Conservation (phyloP, 768 basidiomycete species). For the Termitomyces sp. region DNA sequence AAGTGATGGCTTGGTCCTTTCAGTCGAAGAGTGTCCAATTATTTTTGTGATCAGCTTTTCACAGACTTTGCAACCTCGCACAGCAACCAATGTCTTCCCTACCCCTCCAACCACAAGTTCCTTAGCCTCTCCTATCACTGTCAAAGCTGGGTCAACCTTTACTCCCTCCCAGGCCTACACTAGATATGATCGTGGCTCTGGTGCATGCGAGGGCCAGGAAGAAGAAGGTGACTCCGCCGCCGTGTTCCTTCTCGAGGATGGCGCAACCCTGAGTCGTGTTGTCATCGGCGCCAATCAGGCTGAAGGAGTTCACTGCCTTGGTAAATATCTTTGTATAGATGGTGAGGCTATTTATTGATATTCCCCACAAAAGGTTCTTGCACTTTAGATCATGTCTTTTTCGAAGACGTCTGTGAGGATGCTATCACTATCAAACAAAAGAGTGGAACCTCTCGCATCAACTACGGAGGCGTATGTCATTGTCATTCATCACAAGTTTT, state of each 20-base stretch:
- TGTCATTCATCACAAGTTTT: background rate
- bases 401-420: slow-evolving; percentile 22
- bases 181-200: slow-evolving; percentile 33
- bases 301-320: slow-evolving; percentile 35
- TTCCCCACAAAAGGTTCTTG: slow-evolving; percentile 12
- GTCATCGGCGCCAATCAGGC: slow-evolving; percentile 35
- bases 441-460: slow-evolving; percentile 29
- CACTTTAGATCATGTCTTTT: slow-evolving; percentile 18
- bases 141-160: slow-evolving; percentile 28
- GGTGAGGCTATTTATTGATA: slow-evolving; percentile 9
- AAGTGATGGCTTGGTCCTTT: background rate
- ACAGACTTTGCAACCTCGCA: slow-evolving; percentile 20
- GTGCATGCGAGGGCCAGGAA: slow-evolving; percentile 28
- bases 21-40: background rate
- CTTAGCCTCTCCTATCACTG: slow-evolving; percentile 27
- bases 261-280: slow-evolving; percentile 33
- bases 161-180: slow-evolving; percentile 29
- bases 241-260: slow-evolving; percentile 34
- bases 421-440: slow-evolving; percentile 31
- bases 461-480: slow-evolving; percentile 29
- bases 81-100: slow-evolving; percentile 30
- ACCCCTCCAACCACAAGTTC: slow-evolving; percentile 28
- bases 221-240: slow-evolving; percentile 35
- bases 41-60: background rate
- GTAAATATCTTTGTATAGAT: slow-evolving; percentile 13